Evolutionary conservation across 1,139 yeast species (phyloP).

Genomic region (Sugiyamaella castrensis): DNA sequence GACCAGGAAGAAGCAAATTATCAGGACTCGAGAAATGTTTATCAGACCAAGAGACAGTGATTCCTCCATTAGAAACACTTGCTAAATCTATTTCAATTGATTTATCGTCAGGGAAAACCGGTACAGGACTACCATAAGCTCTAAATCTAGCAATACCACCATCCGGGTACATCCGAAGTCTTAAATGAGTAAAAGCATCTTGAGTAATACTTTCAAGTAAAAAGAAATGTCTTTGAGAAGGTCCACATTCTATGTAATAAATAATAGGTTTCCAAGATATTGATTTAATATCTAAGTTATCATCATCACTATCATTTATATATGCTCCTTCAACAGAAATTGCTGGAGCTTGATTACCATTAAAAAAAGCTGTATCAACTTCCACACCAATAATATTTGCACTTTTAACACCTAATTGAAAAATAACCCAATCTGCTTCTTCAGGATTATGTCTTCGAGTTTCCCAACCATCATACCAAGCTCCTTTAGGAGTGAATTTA

Average conservation of each 20-base stretch:
- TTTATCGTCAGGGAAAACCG: slow-evolving; percentile 53
- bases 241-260: slow-evolving; percentile 76
- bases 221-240: slow-evolving; percentile 81
- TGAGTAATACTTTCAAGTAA: slow-evolving; percentile 50
- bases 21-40: slow-evolving; percentile 93
- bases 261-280: slow-evolving; percentile 67
- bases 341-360: slow-evolving; percentile 91
- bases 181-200: slow-evolving; percentile 67
- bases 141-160: slow-evolving; percentile 97
- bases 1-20: slow-evolving; percentile 83
- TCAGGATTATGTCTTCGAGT: slow-evolving; percentile 86
- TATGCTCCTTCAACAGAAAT: slow-evolving; percentile 79
- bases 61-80: slow-evolving; percentile 82
- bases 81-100: slow-evolving; percentile 65
- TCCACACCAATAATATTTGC: slow-evolving; percentile 81
- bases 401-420: slow-evolving; percentile 78
- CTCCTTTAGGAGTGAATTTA: slow-evolving; percentile 77
- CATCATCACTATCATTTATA: slow-evolving; percentile 33
- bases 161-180: slow-evolving; percentile 87
- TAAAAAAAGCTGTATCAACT: slow-evolving; percentile 88
- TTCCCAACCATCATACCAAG: slow-evolving; percentile 99
- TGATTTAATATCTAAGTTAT: slow-evolving; percentile 7
- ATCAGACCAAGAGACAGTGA: slow-evolving; percentile 76
- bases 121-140: slow-evolving; percentile 75
- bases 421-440: slow-evolving; percentile 81